These are phyloP conservation scores for Aureobasidium sp. DNA, from an alignment of 2,329 filamentous ascomycete genomes.

Conservation along the genomic window DNA sequence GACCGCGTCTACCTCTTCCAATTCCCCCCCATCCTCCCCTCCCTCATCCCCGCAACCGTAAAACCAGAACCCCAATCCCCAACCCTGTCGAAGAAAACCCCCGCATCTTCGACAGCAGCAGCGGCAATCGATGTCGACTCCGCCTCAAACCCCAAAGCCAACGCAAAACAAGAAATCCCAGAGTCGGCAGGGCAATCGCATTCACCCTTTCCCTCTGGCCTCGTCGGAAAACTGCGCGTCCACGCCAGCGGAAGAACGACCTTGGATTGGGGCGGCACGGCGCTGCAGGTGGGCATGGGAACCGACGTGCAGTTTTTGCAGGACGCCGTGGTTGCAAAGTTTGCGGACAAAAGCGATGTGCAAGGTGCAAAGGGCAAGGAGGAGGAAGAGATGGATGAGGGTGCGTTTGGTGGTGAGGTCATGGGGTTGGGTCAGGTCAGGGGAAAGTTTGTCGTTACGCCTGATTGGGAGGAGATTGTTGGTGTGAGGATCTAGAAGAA, in stretches of 20 bases:
- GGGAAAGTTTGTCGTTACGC: conserved; percentile 55
- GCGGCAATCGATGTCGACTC: conserved; percentile 1
- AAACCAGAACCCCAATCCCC: conserved; percentile 16
- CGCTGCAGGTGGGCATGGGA: conserved; percentile 48
- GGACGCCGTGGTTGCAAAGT: conserved; percentile 43
- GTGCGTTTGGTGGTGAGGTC: conserved; percentile 33
- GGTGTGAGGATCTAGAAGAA: conserved; percentile 9
- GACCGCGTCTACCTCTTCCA: conserved; percentile 55
- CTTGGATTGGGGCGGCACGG: conserved; percentile 54
- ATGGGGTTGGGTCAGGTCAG: conserved; percentile 54
- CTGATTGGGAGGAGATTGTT: conserved; percentile 49
- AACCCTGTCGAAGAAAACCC: conserved; percentile 6
- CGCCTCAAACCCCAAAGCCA: conserved; percentile 7
- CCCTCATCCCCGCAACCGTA: conserved; percentile 32
- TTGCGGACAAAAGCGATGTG: conserved; percentile 20
- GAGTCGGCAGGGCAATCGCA: conserved; percentile 18
- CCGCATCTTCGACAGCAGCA: background rate
- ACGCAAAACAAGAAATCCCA: conserved; percentile 21
- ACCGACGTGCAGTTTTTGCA: conserved; percentile 50
- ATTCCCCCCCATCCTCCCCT: conserved; percentile 53
- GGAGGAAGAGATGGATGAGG: conserved; percentile 21
- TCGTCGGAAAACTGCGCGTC: conserved; percentile 52
- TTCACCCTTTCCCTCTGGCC: conserved; percentile 29
- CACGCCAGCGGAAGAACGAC: conserved; percentile 53
- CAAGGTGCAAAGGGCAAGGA: conserved; percentile 20